Evolutionary conservation across 192 early-diverging fungal species (phyloP).

Genomic region (Entophlyctis luteolus): DNA sequence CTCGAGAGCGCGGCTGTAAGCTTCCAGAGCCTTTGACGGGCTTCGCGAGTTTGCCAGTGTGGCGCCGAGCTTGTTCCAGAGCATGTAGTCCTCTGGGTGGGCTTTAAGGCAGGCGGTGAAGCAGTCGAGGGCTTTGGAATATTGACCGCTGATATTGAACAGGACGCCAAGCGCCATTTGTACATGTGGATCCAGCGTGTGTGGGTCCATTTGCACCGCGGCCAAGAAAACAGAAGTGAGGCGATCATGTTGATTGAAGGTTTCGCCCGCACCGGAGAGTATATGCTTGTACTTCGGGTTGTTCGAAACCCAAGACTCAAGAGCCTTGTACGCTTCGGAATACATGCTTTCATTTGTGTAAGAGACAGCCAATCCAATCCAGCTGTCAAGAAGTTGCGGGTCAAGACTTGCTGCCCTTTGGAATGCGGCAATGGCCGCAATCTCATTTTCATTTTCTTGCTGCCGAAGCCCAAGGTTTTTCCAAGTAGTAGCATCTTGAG

Average conservation of each 20-base stretch:
- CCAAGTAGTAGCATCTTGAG: conserved; percentile 79
- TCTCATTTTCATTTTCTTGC: conserved; percentile 96
- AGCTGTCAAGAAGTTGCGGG: conserved; percentile 71
- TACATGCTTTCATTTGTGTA: conserved; percentile 89
- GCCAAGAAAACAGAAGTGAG: conserved; percentile 74
- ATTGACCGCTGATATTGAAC: conserved; percentile 90
- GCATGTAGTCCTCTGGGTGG: conserved; percentile 85
- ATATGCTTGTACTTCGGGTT: conserved; percentile 66
- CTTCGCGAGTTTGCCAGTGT: conserved; percentile 88
- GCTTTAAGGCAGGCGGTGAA: conserved; percentile 85
- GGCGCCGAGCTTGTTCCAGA: conserved; percentile 97
- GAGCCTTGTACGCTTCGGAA: conserved; percentile 81
- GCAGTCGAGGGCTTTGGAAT: conserved; percentile 95
- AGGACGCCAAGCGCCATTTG: conserved; percentile 92
- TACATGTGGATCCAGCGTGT: conserved; percentile 75
- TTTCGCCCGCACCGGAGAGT: conserved; percentile 7
- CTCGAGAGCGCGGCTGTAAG: conserved; percentile 89
- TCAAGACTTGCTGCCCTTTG: conserved; percentile 72
- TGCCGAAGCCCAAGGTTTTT: conserved; percentile 80
- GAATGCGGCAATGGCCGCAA: conserved; percentile 84
- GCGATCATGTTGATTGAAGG: conserved; percentile 60
- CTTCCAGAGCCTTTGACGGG: conserved; percentile 75
- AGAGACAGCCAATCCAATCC: conserved; percentile 82
- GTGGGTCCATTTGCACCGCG: conserved; percentile 65
- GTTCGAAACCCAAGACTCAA: conserved; percentile 82